Conservation (phyloP, 257 asterid species). For the Solanum ahanhuiri region DNA sequence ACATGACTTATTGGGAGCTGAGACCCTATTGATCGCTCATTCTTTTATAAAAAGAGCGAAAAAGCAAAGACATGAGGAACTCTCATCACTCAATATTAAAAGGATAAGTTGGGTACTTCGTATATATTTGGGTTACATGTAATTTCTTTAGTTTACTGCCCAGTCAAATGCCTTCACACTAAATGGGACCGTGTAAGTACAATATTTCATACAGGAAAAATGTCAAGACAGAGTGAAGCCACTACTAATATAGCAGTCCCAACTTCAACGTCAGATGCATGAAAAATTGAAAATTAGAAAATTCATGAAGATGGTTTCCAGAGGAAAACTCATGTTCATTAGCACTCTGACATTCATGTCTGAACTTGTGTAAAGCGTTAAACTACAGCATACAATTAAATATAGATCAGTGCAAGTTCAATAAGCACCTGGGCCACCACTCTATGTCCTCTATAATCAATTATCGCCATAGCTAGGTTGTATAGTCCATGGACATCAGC, state of each 20-base stretch:
- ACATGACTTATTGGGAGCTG: neutral
- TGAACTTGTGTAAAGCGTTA: neutral
- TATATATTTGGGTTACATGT: neutral
- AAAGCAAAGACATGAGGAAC: neutral
- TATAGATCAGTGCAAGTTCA: neutral
- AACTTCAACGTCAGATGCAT: neutral
- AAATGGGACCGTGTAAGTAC: neutral
- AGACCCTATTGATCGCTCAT: neutral
- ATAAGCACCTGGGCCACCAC: slow-evolving; percentile 86
- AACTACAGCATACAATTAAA: neutral
- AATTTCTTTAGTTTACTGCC: neutral
- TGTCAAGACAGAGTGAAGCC: neutral
- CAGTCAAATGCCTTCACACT: neutral
- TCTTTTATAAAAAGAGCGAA: neutral
- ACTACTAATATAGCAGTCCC: neutral
- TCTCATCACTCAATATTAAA: neutral
- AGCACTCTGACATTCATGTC: neutral
- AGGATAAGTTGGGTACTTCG: neutral
- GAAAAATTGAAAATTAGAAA: neutral
- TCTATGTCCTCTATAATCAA: slow-evolving; percentile 96
- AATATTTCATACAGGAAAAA: neutral
- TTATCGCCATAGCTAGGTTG: slow-evolving; percentile 93
- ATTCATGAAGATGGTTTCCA: neutral
- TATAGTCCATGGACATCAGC: slow-evolving; percentile 86
- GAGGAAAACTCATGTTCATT: neutral